Conservation (phyloP, 2,329 filamentous ascomycete species). For the Cercospora sp. region DNA sequence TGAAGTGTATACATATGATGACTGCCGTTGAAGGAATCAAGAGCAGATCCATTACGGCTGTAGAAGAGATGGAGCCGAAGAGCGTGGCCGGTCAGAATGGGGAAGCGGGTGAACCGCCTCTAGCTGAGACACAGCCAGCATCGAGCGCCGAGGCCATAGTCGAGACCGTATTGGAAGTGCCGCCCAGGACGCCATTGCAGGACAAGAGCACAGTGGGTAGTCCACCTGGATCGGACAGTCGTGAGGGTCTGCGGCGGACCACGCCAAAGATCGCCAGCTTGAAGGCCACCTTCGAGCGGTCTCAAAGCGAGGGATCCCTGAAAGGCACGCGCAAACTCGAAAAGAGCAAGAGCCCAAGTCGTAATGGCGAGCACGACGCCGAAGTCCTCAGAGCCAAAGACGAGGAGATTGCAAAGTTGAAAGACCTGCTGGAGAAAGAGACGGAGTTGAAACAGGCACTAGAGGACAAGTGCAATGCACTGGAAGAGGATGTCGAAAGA, state of each 20-base stretch:
- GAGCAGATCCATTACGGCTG: neutral
- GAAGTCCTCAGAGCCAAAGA: slow-evolving; percentile 20
- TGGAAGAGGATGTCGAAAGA: slow-evolving; percentile 25
- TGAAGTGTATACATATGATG: neutral
- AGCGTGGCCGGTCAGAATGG: neutral
- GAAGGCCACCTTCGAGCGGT: slow-evolving; percentile 33
- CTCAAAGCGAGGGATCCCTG: slow-evolving; percentile 8
- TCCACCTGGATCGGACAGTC: slow-evolving; percentile 10
- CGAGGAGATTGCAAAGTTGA: slow-evolving; percentile 27
- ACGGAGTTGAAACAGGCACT: slow-evolving; percentile 25
- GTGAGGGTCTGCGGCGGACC: slow-evolving; percentile 25
- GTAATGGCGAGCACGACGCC: slow-evolving; percentile 16
- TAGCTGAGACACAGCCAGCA: neutral
- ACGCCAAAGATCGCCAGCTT: slow-evolving; percentile 35
- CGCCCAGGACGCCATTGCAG: neutral
- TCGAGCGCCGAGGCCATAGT: neutral
- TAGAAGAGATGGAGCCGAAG: slow-evolving; percentile 4
- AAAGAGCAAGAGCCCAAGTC: slow-evolving; percentile 22
- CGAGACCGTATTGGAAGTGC: slow-evolving; percentile 5
- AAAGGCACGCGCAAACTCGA: slow-evolving; percentile 17
- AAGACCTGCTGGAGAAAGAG: slow-evolving; percentile 29
- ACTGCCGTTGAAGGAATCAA: neutral
- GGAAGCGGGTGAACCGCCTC: neutral
- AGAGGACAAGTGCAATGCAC: slow-evolving; percentile 25
- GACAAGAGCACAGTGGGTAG: slow-evolving; percentile 14